Conservation (phyloP, 257 asterid genomes). For the Mitragyna speciosa region DNA sequence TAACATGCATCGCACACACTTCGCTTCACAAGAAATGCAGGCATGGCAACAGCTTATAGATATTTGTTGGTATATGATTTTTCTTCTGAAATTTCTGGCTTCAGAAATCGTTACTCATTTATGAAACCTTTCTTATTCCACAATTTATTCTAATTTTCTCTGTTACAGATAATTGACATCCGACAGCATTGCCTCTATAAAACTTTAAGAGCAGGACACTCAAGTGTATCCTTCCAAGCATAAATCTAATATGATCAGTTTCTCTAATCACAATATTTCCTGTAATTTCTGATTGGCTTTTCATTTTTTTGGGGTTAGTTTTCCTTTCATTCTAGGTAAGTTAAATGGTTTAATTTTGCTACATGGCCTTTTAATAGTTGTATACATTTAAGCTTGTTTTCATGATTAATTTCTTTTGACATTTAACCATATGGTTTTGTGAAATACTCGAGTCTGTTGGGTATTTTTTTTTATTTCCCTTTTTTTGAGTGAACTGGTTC, state of each 20-base stretch:
- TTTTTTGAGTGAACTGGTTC: background rate
- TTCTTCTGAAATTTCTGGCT: background rate
- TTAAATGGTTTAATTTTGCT: background rate
- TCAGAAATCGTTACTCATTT: background rate
- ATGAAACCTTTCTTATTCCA: background rate
- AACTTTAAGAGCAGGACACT: conserved; percentile 88
- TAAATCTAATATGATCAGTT: background rate
- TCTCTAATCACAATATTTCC: conserved; percentile 14
- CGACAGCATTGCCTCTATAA: conserved; percentile 73
- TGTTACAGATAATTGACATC: conserved; percentile 75
- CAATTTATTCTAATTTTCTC: conserved; percentile 25
- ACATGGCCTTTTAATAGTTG: background rate
- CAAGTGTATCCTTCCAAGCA: conserved; percentile 63
- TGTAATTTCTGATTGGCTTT: conserved; percentile 1
- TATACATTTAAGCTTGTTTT: background rate
- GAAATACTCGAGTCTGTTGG: too few species aligned
- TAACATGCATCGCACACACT: background rate
- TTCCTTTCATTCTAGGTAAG: background rate
- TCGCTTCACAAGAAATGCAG: background rate
- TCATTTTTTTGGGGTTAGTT: background rate
- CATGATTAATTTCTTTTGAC: background rate
- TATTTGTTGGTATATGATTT: background rate
- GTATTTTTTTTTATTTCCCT: too few species aligned
- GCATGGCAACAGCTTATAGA: background rate
- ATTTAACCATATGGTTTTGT: too few species aligned